A percentile compares a stretch with the other conserved stretches of the same genome.
phyloP scores from a whole-genome alignment of 768 basidiomycete genomes.

The Kwoniella dendrophila region DNA sequence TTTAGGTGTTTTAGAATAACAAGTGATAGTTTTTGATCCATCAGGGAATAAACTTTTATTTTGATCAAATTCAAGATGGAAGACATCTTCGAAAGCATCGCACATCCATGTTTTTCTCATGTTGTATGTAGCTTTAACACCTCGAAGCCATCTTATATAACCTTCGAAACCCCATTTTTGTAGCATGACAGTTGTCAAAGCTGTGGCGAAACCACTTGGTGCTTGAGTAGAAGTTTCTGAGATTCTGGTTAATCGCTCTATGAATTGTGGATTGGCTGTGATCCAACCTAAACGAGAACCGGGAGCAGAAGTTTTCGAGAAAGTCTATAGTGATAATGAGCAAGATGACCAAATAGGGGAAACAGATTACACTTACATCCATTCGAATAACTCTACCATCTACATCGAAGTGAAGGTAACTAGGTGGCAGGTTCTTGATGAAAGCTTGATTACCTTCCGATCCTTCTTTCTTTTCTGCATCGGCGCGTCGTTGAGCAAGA shows the following conservation, averaged over 20 bases:
- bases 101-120: slow-evolving; percentile 58
- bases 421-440: slow-evolving; percentile 64
- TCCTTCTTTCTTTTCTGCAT: slow-evolving; percentile 38
- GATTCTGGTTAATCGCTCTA: slow-evolving; percentile 71
- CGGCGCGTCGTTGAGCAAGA: slow-evolving; percentile 30
- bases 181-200: slow-evolving; percentile 67
- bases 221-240: slow-evolving; percentile 70
- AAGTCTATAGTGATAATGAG: slow-evolving; percentile 11
- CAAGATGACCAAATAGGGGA: slow-evolving; percentile 1
- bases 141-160: slow-evolving; percentile 76
- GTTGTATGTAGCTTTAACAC: slow-evolving; percentile 58
- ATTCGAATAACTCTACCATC: slow-evolving; percentile 82
- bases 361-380: slow-evolving; percentile 59
- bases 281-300: slow-evolving; percentile 79
- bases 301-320: slow-evolving; percentile 70
- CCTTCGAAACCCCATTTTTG: slow-evolving; percentile 70
- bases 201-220: slow-evolving; percentile 68
- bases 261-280: slow-evolving; percentile 73
- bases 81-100: slow-evolving; percentile 67
- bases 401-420: slow-evolving; percentile 65
- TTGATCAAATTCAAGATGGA: slow-evolving; percentile 62
- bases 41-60: slow-evolving; percentile 36
- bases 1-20: slow-evolving; percentile 58
- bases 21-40: slow-evolving; percentile 58
- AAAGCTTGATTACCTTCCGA: slow-evolving; percentile 60